Conservation (phyloP, 768 basidiomycete genomes). For the Amylocystis lapponica region DNA sequence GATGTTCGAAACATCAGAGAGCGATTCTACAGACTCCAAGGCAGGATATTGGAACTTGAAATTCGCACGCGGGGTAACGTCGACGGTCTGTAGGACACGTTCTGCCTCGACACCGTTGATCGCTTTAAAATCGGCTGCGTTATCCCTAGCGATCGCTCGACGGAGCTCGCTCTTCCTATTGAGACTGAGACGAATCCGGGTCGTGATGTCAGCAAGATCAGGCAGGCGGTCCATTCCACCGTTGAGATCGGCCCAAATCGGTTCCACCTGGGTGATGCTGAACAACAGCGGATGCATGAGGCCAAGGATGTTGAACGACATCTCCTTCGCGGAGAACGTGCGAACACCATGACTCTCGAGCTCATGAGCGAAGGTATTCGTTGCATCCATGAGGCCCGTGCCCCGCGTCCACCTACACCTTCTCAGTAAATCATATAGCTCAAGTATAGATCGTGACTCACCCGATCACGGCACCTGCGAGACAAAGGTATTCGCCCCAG, state of each 20-base stretch:
- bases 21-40: slow-evolving; percentile 64
- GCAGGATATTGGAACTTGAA: slow-evolving; percentile 93
- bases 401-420: slow-evolving; percentile 87
- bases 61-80: slow-evolving; percentile 95
- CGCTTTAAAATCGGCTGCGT: slow-evolving; percentile 91
- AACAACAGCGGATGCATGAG: slow-evolving; percentile 99
- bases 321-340: slow-evolving; percentile 99
- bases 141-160: slow-evolving; percentile 89
- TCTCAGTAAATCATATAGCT: slow-evolving; percentile 7
- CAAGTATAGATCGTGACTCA: slow-evolving; percentile 32
- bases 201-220: slow-evolving; percentile 89
- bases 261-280: slow-evolving; percentile 99
- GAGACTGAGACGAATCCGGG: slow-evolving; percentile 75
- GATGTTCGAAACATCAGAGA: slow-evolving; percentile 71
- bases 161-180: slow-evolving; percentile 88
- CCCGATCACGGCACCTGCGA: slow-evolving; percentile 98
- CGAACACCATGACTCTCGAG: slow-evolving; percentile 90
- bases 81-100: slow-evolving; percentile 84
- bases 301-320: slow-evolving; percentile 99
- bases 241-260: slow-evolving; percentile 98
- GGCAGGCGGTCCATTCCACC: slow-evolving; percentile 98
- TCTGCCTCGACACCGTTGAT: slow-evolving; percentile 90
- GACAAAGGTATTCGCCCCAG: slow-evolving; percentile 98
- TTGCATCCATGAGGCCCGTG: slow-evolving; percentile 94
- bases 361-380: slow-evolving; percentile 91